phyloP scores from a whole-genome alignment of 306 rosid genomes.

The Dalbergia cultrata region DNA sequence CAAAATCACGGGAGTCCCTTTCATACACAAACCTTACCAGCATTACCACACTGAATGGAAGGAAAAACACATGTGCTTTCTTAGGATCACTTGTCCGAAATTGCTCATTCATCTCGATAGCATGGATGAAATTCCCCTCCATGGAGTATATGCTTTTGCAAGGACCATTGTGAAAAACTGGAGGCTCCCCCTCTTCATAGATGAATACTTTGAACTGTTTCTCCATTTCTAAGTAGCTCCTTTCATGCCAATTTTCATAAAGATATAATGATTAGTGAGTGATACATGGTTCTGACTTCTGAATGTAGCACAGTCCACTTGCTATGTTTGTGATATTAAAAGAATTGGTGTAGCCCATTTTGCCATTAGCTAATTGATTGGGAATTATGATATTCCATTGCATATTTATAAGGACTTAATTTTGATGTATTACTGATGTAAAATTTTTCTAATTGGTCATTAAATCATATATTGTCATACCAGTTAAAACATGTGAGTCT shows the following conservation, averaged over 20 bases:
- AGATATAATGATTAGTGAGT: not conserved
- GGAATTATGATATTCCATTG: not conserved
- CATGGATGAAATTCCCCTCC: conserved; percentile 86
- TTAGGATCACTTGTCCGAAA: conserved; percentile 74
- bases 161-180: conserved; percentile 88
- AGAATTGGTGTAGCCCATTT: not conserved
- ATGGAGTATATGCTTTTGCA: conserved; percentile 90
- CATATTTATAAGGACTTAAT: not conserved
- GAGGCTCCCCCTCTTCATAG: conserved; percentile 89
- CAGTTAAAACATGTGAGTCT: too few relatives aligned
- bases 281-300: not conserved
- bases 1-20: conserved; percentile 65
- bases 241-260: conserved; percentile 37
- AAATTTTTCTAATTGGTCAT: too few relatives aligned
- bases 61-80: conserved; percentile 82
- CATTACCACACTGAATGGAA: conserved; percentile 82
- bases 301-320: not conserved
- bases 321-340: not conserved
- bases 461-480: too few relatives aligned
- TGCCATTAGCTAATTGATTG: not conserved
- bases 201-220: conserved; percentile 75
- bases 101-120: conserved; percentile 64
- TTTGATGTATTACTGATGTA: too few relatives aligned
- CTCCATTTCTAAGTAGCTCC: conserved; percentile 97
- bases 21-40: conserved; percentile 71